These are phyloP conservation scores for Apophysomyces variabilis DNA, from an alignment of 371 early-diverging fungal genomes.

Conservation along the genomic window DNA sequence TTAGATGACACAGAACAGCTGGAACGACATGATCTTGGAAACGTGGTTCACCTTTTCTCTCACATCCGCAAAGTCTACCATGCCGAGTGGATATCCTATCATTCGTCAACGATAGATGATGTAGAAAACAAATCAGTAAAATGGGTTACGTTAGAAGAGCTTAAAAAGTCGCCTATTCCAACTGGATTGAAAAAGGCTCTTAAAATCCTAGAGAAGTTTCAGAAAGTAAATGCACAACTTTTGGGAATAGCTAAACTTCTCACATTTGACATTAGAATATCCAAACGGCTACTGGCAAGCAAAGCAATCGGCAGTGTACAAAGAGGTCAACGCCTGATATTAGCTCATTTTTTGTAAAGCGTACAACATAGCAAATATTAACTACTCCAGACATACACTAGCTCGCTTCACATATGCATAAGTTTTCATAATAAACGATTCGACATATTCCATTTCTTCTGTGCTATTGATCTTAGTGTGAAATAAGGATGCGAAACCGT, in stretches of 20 bases:
- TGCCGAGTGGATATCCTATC: slow-evolving; percentile 55
- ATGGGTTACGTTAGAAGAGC: slow-evolving; percentile 61
- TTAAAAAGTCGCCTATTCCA: slow-evolving; percentile 64
- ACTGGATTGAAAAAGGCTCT: slow-evolving; percentile 72
- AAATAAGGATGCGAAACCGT: background rate
- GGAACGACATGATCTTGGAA: slow-evolving; percentile 54
- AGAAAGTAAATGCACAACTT: slow-evolving; percentile 15
- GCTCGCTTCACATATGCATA: background rate
- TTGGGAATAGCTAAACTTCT: background rate
- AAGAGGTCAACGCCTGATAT: background rate
- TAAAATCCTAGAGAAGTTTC: slow-evolving; percentile 54
- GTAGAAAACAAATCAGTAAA: slow-evolving; percentile 21
- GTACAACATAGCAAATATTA: background rate
- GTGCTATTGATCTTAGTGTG: too few species aligned
- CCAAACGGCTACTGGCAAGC: background rate
- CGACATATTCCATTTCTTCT: too few species aligned
- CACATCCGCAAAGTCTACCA: slow-evolving; percentile 73
- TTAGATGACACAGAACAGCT: slow-evolving; percentile 19
- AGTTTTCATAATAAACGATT: background rate
- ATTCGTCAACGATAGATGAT: slow-evolving; percentile 20
- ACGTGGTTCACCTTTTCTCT: slow-evolving; percentile 70
- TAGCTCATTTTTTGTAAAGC: slow-evolving; percentile 3
- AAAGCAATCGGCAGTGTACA: background rate
- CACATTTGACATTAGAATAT: background rate
- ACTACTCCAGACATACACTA: background rate